These are phyloP conservation scores for Ophiostoma fasciatum DNA, from an alignment of 2,329 filamentous ascomycete species.

Conservation along the genomic window DNA sequence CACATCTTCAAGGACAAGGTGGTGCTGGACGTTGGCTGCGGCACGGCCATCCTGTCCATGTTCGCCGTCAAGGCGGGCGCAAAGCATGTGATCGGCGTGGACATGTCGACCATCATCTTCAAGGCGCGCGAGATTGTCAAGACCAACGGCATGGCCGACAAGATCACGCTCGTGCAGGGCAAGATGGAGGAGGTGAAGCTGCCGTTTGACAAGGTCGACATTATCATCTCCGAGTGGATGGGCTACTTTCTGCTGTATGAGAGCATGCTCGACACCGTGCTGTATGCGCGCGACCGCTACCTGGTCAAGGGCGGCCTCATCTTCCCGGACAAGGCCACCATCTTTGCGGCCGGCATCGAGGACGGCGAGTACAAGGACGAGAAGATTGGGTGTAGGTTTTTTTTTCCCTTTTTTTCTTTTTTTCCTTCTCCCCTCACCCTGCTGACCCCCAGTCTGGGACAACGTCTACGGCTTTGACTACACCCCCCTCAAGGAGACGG, in stretches of 20 bases:
- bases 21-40: slow-evolving; percentile 93
- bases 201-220: slow-evolving; percentile 91
- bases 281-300: slow-evolving; percentile 91
- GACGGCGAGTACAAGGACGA: slow-evolving; percentile 99
- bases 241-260: slow-evolving; percentile 98
- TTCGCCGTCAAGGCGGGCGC: slow-evolving; percentile 93
- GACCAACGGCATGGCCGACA: slow-evolving; percentile 80
- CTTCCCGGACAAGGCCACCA: slow-evolving; percentile 97
- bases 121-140: slow-evolving; percentile 94
- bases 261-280: slow-evolving; percentile 95
- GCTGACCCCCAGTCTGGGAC: slow-evolving; percentile 68
- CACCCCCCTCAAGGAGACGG: slow-evolving; percentile 80
- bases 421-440: too few relatives aligned
- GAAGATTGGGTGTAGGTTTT: slow-evolving; percentile 86
- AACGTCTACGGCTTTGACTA: slow-evolving; percentile 99
- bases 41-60: slow-evolving; percentile 97
- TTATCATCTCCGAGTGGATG: slow-evolving; percentile 99
- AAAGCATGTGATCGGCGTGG: slow-evolving; percentile 96
- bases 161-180: slow-evolving; percentile 94
- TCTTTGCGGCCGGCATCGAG: slow-evolving; percentile 93
- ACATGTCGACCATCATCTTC: slow-evolving; percentile 99
- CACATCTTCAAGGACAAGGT: slow-evolving; percentile 85
- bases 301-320: slow-evolving; percentile 77
- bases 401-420: not conserved
- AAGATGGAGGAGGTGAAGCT: slow-evolving; percentile 99